These are phyloP conservation scores for Taxawa tesnikishii DNA, from an alignment of 2,329 filamentous ascomycete species.

Conservation along the genomic window DNA sequence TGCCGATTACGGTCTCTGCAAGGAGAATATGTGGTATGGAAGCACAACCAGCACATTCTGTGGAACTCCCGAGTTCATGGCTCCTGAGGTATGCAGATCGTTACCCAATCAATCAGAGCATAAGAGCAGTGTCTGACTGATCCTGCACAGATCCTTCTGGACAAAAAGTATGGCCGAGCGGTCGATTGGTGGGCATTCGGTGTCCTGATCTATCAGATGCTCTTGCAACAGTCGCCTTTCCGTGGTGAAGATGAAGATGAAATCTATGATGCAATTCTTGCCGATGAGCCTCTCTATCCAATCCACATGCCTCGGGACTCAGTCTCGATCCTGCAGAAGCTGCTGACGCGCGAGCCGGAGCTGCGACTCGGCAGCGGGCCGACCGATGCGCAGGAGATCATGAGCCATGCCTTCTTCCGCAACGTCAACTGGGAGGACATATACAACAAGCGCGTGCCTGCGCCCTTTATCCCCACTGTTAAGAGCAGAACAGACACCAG, in stretches of 20 bases:
- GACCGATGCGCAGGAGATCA: conserved; percentile 95
- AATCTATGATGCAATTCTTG: conserved; percentile 96
- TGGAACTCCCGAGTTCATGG: conserved; percentile 99
- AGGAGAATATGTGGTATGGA: conserved; percentile 99
- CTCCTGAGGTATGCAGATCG: conserved; percentile 61
- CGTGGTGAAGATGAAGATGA: conserved; percentile 97
- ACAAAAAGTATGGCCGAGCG: conserved; percentile 95
- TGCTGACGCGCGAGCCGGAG: conserved; percentile 90
- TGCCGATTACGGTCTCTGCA: conserved; percentile 96
- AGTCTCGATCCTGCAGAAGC: conserved; percentile 93
- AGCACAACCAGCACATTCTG: conserved; percentile 97
- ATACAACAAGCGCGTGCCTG: conserved; percentile 82
- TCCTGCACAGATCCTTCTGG: conserved; percentile 68
- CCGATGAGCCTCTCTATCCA: conserved; percentile 92
- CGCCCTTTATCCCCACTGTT: conserved; percentile 83
- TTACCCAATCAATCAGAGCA: no score
- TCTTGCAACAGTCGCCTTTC: conserved; percentile 97
- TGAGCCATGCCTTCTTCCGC: conserved; percentile 96
- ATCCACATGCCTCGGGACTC: conserved; percentile 98
- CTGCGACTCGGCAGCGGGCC: conserved; percentile 85
- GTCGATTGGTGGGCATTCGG: conserved; percentile 99
- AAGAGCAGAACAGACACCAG: conserved; percentile 94
- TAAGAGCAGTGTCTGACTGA: no score
- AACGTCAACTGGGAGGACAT: conserved; percentile 99
- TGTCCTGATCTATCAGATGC: conserved; percentile 98